Conservation (phyloP, 768 basidiomycete genomes). For the Multifurca ochricompacta region DNA sequence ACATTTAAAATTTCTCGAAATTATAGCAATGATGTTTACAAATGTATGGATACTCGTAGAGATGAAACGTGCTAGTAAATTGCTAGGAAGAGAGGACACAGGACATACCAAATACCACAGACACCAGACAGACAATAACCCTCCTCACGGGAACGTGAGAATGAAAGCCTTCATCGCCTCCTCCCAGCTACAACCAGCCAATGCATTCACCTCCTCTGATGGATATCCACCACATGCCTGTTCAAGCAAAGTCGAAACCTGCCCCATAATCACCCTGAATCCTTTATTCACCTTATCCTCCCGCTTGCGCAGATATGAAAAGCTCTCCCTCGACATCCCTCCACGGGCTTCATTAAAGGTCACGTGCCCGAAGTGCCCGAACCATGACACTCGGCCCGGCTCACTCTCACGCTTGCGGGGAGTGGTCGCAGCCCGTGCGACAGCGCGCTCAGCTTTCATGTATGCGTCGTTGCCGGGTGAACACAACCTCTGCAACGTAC, state of each 20-base stretch:
- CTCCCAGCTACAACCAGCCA: constrained; percentile 56
- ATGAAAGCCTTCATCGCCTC: constrained; percentile 52
- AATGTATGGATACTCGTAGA: constrained; percentile 4
- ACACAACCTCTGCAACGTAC: constrained; percentile 30
- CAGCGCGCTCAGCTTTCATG: constrained; percentile 33
- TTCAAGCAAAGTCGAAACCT: constrained; percentile 28
- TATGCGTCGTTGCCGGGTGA: constrained; percentile 36
- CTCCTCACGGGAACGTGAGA: constrained; percentile 51
- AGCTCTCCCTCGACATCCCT: constrained; percentile 1
- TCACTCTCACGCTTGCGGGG: neutral
- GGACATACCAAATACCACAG: too few relatives aligned
- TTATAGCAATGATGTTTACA: neutral
- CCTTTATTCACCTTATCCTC: constrained; percentile 21
- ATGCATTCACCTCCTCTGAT: constrained; percentile 29
- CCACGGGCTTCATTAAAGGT: constrained; percentile 3
- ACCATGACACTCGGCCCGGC: constrained; percentile 8
- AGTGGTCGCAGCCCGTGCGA: constrained; percentile 32
- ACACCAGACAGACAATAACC: too few relatives aligned
- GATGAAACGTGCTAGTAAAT: too few relatives aligned
- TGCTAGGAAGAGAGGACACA: too few relatives aligned
- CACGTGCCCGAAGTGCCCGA: constrained; percentile 18
- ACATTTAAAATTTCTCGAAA: too few relatives aligned
- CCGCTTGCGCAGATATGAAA: constrained; percentile 19
- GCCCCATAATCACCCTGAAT: constrained; percentile 31
- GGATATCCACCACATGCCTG: constrained; percentile 36